Evolutionary conservation across 495 filamentous ascomycete genomes (phyloP).

Genomic region (Aspergillus homomorphus): DNA sequence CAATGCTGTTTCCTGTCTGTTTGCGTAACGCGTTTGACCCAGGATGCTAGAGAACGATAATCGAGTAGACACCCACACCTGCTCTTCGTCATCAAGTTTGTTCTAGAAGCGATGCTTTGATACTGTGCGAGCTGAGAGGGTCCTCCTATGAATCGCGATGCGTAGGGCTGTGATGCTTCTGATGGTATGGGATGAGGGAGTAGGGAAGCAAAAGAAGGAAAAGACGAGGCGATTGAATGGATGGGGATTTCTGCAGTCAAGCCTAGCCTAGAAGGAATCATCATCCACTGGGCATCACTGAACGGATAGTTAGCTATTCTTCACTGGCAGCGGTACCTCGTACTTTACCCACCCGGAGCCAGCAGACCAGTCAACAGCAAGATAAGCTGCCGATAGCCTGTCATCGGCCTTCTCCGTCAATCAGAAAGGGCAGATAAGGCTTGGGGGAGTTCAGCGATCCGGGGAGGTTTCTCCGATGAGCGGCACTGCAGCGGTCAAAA

Average conservation of each 20-base stretch:
- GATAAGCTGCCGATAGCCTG: constrained; percentile 8
- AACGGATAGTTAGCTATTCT: no score
- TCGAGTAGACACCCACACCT: constrained; percentile 41
- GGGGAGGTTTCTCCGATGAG: constrained; percentile 2
- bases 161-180: background rate
- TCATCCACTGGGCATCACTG: no score
- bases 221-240: constrained; percentile 6
- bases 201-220: background rate
- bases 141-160: background rate
- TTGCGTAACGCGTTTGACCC: constrained; percentile 33
- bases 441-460: background rate
- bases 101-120: background rate
- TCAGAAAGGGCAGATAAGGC: constrained; percentile 8
- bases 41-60: constrained; percentile 43
- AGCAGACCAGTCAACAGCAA: background rate
- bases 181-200: background rate
- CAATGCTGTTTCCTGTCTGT: constrained; percentile 27
- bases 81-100: constrained; percentile 41
- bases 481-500: no score
- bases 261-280: background rate
- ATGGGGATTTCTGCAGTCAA: background rate
- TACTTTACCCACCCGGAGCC: background rate
- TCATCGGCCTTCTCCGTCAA: constrained; percentile 21
- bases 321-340: no score
- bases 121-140: no score